phyloP scores from a whole-genome alignment of 345 rosid species.

The Ceriops tagal region DNA sequence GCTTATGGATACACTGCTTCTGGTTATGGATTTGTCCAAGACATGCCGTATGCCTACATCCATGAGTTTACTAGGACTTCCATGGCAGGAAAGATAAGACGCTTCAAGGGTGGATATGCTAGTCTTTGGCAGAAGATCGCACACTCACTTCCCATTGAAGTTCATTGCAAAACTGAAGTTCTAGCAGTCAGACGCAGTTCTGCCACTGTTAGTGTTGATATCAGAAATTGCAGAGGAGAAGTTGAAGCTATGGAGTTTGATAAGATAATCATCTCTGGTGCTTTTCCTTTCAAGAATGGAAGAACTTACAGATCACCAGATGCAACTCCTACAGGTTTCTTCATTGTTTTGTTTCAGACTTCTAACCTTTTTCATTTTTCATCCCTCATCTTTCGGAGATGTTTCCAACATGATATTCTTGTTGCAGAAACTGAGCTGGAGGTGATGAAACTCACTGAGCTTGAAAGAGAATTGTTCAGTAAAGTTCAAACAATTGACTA shows the following conservation, averaged over 20 bases:
- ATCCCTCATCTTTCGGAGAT: background rate
- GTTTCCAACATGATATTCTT: constrained; percentile 13
- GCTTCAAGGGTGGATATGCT: constrained; percentile 57
- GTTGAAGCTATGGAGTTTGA: constrained; percentile 44
- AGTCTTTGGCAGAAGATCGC: constrained; percentile 53
- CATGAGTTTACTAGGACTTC: constrained; percentile 69
- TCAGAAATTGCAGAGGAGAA: constrained; percentile 33
- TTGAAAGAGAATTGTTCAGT: constrained; percentile 50
- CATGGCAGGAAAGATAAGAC: constrained; percentile 68
- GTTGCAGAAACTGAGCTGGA: constrained; percentile 40
- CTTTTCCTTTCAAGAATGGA: constrained; percentile 47
- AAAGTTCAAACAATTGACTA: constrained; percentile 64
- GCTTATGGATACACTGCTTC: constrained; percentile 76
- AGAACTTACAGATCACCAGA: constrained; percentile 49
- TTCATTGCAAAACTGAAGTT: constrained; percentile 48
- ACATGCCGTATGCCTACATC: constrained; percentile 65
- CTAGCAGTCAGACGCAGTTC: constrained; percentile 36
- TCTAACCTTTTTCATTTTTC: background rate
- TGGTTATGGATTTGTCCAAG: constrained; percentile 62
- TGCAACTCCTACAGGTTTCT: constrained; percentile 35
- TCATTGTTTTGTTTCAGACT: background rate
- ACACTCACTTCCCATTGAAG: constrained; percentile 40
- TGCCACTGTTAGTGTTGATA: constrained; percentile 35
- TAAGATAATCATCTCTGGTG: constrained; percentile 55
- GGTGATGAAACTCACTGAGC: constrained; percentile 45